These are phyloP conservation scores for Diutina ranongensis DNA, from an alignment of 1,139 yeast genomes.

Conservation along the genomic window DNA sequence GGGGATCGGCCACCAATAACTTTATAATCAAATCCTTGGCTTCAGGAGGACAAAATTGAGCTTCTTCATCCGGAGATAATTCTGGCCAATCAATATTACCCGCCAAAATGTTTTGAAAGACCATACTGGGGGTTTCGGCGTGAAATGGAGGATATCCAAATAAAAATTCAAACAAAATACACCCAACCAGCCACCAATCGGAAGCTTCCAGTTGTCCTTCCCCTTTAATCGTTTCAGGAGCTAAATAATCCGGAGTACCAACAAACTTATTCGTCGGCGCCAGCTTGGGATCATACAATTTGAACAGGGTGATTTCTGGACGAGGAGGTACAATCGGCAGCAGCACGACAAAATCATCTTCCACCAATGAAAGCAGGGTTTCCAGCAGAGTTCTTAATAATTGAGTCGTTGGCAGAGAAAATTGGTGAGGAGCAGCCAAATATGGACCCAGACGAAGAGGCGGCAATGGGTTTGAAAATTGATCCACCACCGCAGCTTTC, in stretches of 20 bases:
- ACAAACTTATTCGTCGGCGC: slow-evolving; percentile 52
- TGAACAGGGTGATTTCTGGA: slow-evolving; percentile 26
- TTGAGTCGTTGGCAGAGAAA: slow-evolving; percentile 17
- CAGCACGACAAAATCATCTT: slow-evolving; percentile 24
- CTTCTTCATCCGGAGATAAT: slow-evolving; percentile 36
- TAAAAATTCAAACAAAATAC: slow-evolving; percentile 83
- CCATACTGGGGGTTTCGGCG: slow-evolving; percentile 67
- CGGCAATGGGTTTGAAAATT: background rate
- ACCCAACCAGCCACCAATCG: slow-evolving; percentile 99
- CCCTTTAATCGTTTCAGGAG: slow-evolving; percentile 92
- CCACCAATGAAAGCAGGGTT: slow-evolving; percentile 42
- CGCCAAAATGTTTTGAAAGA: slow-evolving; percentile 67
- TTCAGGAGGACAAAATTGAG: slow-evolving; percentile 43
- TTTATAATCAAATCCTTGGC: slow-evolving; percentile 66
- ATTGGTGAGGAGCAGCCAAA: background rate
- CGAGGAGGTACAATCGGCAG: slow-evolving; percentile 7
- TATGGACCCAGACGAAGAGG: background rate
- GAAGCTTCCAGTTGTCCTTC: slow-evolving; percentile 75
- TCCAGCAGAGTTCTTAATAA: slow-evolving; percentile 42
- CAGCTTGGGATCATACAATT: slow-evolving; percentile 56
- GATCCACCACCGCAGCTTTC: background rate
- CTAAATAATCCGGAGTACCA: slow-evolving; percentile 96
- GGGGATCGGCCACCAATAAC: slow-evolving; percentile 53
- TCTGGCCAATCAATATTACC: slow-evolving; percentile 82
- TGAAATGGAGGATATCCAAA: slow-evolving; percentile 96